Conservation (phyloP, 2,329 filamentous ascomycete species). For the Coniella vitis region DNA sequence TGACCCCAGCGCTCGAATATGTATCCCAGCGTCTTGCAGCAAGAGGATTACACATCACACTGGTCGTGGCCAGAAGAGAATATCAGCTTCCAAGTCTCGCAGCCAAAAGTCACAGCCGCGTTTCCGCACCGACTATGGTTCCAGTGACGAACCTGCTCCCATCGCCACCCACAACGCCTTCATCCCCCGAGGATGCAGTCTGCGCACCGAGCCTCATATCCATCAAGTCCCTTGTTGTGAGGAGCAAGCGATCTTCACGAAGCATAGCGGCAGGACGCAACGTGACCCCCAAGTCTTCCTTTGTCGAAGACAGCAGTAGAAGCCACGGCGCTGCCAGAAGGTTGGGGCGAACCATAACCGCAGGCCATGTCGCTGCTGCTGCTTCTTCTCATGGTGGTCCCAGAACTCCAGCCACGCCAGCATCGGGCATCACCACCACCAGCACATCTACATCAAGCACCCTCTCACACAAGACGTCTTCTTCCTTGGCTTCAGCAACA, state of each 20-base stretch:
- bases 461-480: too few species aligned
- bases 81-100: slow-evolving; percentile 41
- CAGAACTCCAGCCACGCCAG: slow-evolving; percentile 8
- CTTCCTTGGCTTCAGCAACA: slow-evolving; percentile 3
- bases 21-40: slow-evolving; percentile 48
- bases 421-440: slow-evolving; percentile 33
- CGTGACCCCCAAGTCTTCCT: not conserved
- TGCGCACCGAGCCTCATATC: slow-evolving; percentile 23
- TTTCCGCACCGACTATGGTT: not conserved
- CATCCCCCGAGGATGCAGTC: slow-evolving; percentile 19
- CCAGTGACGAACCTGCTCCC: slow-evolving; percentile 11
- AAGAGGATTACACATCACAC: slow-evolving; percentile 49
- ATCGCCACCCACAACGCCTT: slow-evolving; percentile 15
- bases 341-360: slow-evolving; percentile 5
- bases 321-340: too few species aligned
- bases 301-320: slow-evolving; percentile 16
- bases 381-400: slow-evolving; percentile 16
- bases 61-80: slow-evolving; percentile 50
- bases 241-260: slow-evolving; percentile 28
- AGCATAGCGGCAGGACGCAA: slow-evolving; percentile 14
- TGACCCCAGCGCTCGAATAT: slow-evolving; percentile 52
- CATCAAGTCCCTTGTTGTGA: slow-evolving; percentile 35
- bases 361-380: not conserved
- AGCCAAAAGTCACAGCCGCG: not conserved
- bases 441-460: slow-evolving; percentile 16